phyloP scores from a whole-genome alignment of 1,284 basidiomycete genomes.

The Puccinia coronata region DNA sequence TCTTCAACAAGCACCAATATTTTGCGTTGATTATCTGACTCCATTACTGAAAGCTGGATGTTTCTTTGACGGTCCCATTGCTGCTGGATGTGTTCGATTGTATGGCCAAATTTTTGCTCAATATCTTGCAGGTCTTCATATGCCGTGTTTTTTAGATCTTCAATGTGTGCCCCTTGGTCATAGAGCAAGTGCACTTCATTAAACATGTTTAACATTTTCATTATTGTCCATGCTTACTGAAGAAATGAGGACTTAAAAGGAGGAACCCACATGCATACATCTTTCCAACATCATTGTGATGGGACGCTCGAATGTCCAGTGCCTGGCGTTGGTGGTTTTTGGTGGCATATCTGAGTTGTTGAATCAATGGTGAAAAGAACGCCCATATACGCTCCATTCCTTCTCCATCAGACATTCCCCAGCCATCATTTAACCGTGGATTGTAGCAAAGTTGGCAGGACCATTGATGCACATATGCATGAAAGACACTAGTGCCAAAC shows the following conservation, averaged over 20 bases:
- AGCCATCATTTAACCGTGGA: background rate
- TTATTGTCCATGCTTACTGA: too few relatives aligned
- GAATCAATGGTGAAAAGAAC: background rate
- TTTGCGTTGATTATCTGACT: background rate
- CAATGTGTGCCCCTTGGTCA: background rate
- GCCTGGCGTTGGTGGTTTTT: background rate
- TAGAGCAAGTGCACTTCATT: background rate
- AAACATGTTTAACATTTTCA: too few relatives aligned
- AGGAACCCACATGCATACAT: background rate
- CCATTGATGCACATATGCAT: conserved; percentile 17
- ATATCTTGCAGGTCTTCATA: background rate
- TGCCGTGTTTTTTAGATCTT: background rate
- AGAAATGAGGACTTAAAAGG: too few relatives aligned
- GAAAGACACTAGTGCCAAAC: conserved; percentile 20
- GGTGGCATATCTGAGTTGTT: conserved; percentile 1
- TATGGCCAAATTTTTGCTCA: background rate
- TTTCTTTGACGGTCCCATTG: background rate
- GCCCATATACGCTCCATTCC: conserved; percentile 3
- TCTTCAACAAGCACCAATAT: background rate
- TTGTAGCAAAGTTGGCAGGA: conserved; percentile 2
- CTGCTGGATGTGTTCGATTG: background rate
- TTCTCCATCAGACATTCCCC: conserved; percentile 22
- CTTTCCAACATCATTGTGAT: conserved; percentile 20
- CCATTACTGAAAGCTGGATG: background rate
- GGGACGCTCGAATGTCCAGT: background rate